Percentiles rank a stretch among this genome's conserved stretches.
Evolutionary conservation across 352 stramenopile species (phyloP).

Genomic region (Globisporangium radiosum): DNA sequence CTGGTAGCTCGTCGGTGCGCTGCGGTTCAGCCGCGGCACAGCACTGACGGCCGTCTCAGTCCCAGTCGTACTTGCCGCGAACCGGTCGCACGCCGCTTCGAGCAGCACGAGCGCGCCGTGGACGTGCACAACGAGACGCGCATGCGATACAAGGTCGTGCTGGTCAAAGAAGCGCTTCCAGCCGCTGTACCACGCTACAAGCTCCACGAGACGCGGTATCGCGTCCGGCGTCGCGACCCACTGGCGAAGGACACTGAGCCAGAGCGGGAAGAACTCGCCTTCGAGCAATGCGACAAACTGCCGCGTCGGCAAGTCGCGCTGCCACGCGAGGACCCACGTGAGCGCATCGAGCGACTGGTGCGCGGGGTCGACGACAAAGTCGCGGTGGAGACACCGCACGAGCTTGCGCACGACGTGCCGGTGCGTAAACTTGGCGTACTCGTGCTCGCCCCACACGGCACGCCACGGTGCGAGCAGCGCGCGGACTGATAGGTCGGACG

Average conservation of each 20-base stretch:
- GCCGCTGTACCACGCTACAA: constrained; percentile 79
- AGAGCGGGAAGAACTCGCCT: constrained; percentile 90
- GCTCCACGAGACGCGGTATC: constrained; percentile 43
- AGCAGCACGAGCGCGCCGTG: constrained; percentile 68
- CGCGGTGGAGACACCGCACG: constrained; percentile 67
- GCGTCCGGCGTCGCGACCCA: constrained; percentile 43
- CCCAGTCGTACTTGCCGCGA: not conserved
- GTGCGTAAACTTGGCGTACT: constrained; percentile 83
- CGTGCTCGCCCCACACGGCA: constrained; percentile 61
- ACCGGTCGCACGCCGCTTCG: constrained; percentile 30
- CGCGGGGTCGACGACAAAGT: constrained; percentile 73
- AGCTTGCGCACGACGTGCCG: constrained; percentile 73
- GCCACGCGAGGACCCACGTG: constrained; percentile 73
- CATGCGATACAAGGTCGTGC: constrained; percentile 41
- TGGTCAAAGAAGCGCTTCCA: constrained; percentile 83
- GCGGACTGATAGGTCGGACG: constrained; percentile 61
- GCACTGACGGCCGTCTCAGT: not conserved
- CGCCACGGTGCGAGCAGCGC: constrained; percentile 63
- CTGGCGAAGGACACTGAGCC: constrained; percentile 74
- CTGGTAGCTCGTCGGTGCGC: constrained; percentile 59
- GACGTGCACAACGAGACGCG: constrained; percentile 71
- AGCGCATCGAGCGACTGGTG: constrained; percentile 64
- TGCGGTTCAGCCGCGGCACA: constrained; percentile 37
- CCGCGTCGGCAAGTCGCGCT: constrained; percentile 48
- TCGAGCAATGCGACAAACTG: constrained; percentile 83